Evolutionary conservation across 1,139 yeast genomes (phyloP).

Genomic region (Candida sp.): DNA sequence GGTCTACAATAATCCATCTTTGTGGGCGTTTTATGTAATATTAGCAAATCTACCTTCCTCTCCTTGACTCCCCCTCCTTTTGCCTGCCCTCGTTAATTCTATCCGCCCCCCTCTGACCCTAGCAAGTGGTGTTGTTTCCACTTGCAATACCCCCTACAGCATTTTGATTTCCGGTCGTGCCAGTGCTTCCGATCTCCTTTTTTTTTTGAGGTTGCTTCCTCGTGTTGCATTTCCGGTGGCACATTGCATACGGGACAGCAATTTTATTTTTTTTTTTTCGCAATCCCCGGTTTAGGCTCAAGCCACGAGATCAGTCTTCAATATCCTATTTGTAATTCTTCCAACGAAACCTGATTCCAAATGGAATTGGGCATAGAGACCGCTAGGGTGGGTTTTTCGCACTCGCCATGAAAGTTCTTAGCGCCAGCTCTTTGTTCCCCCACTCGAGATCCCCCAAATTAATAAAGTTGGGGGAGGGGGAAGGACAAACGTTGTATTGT

Average conservation of each 20-base stretch:
- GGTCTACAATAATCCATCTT: constrained; percentile 2
- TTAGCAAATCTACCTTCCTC: constrained; percentile 1
- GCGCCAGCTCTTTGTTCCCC: not conserved
- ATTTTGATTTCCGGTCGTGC: not conserved
- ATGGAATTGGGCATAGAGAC: not conserved
- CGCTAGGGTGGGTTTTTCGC: too few relatives aligned
- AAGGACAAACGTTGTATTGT: not conserved
- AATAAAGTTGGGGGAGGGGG: not conserved
- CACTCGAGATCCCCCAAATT: not conserved
- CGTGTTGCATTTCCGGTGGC: not conserved
- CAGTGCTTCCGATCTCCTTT: not conserved
- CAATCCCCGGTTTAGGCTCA: not conserved
- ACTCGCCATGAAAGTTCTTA: too few relatives aligned
- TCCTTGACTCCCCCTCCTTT: not conserved
- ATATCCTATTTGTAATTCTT: not conserved
- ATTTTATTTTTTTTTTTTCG: not conserved
- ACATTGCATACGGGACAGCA: not conserved
- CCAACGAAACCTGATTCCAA: not conserved
- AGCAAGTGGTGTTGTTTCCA: too few relatives aligned
- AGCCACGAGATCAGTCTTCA: too few relatives aligned
- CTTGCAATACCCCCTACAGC: too few relatives aligned
- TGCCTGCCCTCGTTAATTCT: too few relatives aligned
- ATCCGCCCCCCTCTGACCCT: too few relatives aligned
- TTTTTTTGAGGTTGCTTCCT: not conserved
- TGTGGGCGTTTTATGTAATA: not conserved